phyloP scores from a whole-genome alignment of 208 protist genomes.

The Leishmania turanica region DNA sequence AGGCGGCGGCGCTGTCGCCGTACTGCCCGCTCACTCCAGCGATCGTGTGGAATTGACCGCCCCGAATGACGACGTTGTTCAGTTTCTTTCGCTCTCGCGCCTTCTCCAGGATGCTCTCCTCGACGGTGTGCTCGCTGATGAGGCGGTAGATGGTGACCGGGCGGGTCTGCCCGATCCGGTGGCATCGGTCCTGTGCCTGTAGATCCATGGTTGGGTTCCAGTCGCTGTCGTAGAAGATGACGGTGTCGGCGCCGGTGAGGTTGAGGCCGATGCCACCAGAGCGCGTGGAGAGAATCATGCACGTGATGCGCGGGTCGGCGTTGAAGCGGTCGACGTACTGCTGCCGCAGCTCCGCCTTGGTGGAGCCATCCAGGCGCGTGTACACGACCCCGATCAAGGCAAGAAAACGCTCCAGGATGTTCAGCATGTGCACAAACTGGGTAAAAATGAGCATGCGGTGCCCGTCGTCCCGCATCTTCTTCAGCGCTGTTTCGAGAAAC shows the following conservation, averaged over 20 bases:
- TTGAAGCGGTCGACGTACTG: slow-evolving; percentile 95
- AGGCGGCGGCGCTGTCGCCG: slow-evolving; percentile 69
- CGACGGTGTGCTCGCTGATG: slow-evolving; percentile 94
- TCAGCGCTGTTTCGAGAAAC: slow-evolving; percentile 83
- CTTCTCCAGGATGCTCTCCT: slow-evolving; percentile 97
- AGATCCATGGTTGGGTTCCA: slow-evolving; percentile 99
- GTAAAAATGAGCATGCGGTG: slow-evolving; percentile 99
- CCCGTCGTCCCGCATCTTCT: slow-evolving; percentile 71
- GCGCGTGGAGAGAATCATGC: slow-evolving; percentile 98
- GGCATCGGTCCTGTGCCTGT: slow-evolving; percentile 97
- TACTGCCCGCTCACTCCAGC: slow-evolving; percentile 58
- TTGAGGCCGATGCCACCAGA: slow-evolving; percentile 98
- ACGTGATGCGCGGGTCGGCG: slow-evolving; percentile 91
- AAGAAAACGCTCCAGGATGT: slow-evolving; percentile 98
- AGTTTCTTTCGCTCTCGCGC: slow-evolving; percentile 95
- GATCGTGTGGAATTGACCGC: slow-evolving; percentile 91
- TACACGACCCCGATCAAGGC: slow-evolving; percentile 91
- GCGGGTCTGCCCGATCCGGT: slow-evolving; percentile 98
- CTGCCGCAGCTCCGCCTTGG: slow-evolving; percentile 90
- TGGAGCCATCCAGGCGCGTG: slow-evolving; percentile 95
- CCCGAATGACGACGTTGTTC: slow-evolving; percentile 96
- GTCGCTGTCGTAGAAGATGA: slow-evolving; percentile 99
- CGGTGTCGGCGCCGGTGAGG: slow-evolving; percentile 98
- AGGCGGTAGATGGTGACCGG: slow-evolving; percentile 97
- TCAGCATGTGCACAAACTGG: slow-evolving; percentile 98